These are phyloP conservation scores for Scheffersomyces titani DNA, from an alignment of 1,139 yeast species.

Conservation along the genomic window DNA sequence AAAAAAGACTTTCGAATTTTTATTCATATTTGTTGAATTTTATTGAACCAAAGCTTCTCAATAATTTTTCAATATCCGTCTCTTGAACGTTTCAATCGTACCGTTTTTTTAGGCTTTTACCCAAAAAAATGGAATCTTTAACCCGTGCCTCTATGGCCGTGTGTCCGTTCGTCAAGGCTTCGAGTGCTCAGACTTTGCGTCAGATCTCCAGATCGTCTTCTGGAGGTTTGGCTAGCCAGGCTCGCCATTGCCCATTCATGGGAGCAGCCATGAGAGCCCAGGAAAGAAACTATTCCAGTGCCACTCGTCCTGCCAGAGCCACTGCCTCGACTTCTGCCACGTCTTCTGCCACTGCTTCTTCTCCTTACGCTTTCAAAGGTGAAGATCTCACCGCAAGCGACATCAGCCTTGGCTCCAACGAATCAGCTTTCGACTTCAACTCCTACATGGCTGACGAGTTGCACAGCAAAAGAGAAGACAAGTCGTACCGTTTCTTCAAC, in stretches of 20 bases:
- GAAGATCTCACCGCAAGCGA: slow-evolving; percentile 29
- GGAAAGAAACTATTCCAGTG: slow-evolving; percentile 55
- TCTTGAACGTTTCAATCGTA: neutral
- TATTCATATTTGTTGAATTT: neutral
- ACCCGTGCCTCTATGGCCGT: slow-evolving; percentile 76
- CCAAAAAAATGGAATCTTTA: slow-evolving; percentile 67
- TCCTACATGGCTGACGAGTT: slow-evolving; percentile 65
- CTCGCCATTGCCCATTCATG: slow-evolving; percentile 85
- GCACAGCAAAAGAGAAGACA: slow-evolving; percentile 75
- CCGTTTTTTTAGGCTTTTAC: neutral
- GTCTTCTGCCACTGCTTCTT: slow-evolving; percentile 25
- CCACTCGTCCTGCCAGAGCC: slow-evolving; percentile 54
- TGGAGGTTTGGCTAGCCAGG: slow-evolving; percentile 58
- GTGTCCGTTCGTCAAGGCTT: slow-evolving; percentile 83
- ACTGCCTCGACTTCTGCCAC: slow-evolving; percentile 36
- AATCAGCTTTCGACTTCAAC: slow-evolving; percentile 61
- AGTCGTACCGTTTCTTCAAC: slow-evolving; percentile 93
- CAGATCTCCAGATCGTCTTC: slow-evolving; percentile 39
- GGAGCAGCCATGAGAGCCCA: slow-evolving; percentile 63
- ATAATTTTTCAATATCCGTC: too few relatives aligned
- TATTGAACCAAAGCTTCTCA: neutral
- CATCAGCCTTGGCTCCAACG: slow-evolving; percentile 38
- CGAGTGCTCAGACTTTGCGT: slow-evolving; percentile 63
- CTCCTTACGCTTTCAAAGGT: slow-evolving; percentile 35
- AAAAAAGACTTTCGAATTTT: neutral